Conservation (phyloP, 2,329 filamentous ascomycete genomes). For the Emmonsiellopsis sp. region DNA sequence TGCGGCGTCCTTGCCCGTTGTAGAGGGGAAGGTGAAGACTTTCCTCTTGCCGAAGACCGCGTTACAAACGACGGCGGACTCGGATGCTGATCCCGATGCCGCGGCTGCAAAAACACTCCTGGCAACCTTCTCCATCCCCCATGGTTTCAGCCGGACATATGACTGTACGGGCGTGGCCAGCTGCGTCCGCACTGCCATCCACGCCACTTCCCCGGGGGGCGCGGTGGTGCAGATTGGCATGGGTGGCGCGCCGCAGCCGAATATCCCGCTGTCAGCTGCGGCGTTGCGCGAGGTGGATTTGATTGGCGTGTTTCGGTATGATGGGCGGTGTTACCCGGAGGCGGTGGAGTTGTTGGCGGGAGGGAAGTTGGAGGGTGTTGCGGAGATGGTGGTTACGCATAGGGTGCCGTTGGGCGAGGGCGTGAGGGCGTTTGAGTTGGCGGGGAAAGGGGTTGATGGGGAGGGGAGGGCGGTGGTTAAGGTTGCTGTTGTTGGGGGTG, state of each 20-base stretch:
- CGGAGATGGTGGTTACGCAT: constrained; percentile 46
- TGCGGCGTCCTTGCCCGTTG: constrained; percentile 32
- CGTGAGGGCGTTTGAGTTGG: constrained; percentile 43
- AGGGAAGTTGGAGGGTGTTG: constrained; percentile 39
- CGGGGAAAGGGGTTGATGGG: constrained; percentile 42
- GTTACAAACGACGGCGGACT: constrained; percentile 11
- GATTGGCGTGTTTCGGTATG: constrained; percentile 49
- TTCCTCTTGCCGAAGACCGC: constrained; percentile 21
- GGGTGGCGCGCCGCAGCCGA: constrained; percentile 44
- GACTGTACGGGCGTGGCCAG: constrained; percentile 38
- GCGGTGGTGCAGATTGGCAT: constrained; percentile 48
- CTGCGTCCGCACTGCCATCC: constrained; percentile 37
- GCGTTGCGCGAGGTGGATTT: constrained; percentile 48
- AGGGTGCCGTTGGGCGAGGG: constrained; percentile 34
- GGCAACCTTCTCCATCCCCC: constrained; percentile 14
- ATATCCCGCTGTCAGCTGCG: constrained; percentile 44
- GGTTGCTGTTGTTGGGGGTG: constrained; percentile 35
- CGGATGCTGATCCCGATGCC: constrained; percentile 23
- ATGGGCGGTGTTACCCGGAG: constrained; percentile 43
- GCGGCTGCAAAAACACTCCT: constrained; percentile 24
- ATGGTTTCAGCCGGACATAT: constrained; percentile 35
- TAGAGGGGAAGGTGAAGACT: constrained; percentile 26
- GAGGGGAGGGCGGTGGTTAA: constrained; percentile 45
- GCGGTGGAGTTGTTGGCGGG: constrained; percentile 44
- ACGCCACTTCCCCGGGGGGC: constrained; percentile 38